These are phyloP conservation scores for Cynara cardunculus DNA, from an alignment of 129 eudicot species.

Conservation along the genomic window DNA sequence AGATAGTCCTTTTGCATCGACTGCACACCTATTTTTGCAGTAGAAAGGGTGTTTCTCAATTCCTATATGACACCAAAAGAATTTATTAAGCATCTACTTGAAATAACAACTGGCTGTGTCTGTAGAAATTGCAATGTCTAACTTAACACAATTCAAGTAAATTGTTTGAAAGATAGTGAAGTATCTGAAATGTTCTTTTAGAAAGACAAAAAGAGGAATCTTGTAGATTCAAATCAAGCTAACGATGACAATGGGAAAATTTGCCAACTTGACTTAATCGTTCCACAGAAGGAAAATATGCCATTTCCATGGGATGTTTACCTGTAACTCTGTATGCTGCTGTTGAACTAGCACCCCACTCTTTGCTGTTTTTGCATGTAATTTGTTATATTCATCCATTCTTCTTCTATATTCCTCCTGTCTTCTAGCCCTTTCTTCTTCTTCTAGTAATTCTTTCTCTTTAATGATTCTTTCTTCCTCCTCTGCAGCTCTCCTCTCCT, in stretches of 20 bases:
- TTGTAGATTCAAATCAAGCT: not conserved
- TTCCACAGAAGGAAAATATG: not conserved
- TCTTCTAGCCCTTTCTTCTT: slow-evolving; percentile 22
- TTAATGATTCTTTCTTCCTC: slow-evolving; percentile 17
- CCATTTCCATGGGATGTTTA: slow-evolving; percentile 11
- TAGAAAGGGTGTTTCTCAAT: slow-evolving; percentile 39
- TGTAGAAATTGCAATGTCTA: not conserved
- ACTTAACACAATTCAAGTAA: not conserved
- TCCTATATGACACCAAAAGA: slow-evolving; percentile 30
- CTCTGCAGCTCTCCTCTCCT: not conserved
- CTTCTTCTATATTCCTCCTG: slow-evolving; percentile 22
- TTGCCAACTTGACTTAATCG: not conserved
- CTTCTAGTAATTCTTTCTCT: slow-evolving; percentile 8
- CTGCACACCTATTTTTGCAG: slow-evolving; percentile 52
- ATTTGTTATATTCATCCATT: slow-evolving; percentile 19
- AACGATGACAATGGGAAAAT: not conserved
- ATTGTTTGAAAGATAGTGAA: not conserved
- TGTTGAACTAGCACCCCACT: slow-evolving; percentile 34
- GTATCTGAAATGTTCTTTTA: slow-evolving; percentile 1
- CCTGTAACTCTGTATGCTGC: slow-evolving; percentile 51
- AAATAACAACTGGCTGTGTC: not conserved
- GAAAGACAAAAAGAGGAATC: not conserved
- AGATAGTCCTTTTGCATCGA: slow-evolving; percentile 46
- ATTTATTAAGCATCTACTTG: not conserved
- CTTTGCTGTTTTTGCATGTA: slow-evolving; percentile 25